Conservation (phyloP, 2,329 filamentous ascomycete species). For the Colletotrichum eremochloae region DNA sequence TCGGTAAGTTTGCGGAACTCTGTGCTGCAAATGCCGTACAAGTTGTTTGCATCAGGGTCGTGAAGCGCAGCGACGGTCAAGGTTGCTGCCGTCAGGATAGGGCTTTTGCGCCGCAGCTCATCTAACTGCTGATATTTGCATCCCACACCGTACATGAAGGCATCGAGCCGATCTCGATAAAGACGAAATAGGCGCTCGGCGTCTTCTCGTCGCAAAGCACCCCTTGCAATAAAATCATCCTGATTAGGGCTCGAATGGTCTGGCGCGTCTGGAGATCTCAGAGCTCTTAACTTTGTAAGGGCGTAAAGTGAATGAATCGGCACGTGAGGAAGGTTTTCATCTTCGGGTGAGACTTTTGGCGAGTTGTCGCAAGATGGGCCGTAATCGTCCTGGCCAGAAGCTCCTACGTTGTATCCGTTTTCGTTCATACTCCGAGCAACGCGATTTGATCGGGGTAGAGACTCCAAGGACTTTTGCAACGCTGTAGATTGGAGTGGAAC, state of each 20-base stretch:
- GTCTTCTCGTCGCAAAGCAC: constrained; percentile 59
- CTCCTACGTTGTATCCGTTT: constrained; percentile 17
- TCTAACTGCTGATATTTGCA: constrained; percentile 63
- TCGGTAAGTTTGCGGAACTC: constrained; percentile 69
- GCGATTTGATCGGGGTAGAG: constrained; percentile 13
- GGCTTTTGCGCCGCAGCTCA: constrained; percentile 66
- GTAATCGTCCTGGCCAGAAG: constrained; percentile 33
- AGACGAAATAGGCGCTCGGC: constrained; percentile 65
- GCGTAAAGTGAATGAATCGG: constrained; percentile 57
- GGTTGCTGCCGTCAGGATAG: constrained; percentile 67
- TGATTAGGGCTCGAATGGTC: constrained; percentile 29
- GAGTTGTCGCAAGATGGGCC: constrained; percentile 45
- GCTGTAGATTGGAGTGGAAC: constrained; percentile 26
- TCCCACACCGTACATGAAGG: constrained; percentile 64
- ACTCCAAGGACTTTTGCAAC: constrained; percentile 23
- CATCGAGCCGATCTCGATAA: constrained; percentile 64
- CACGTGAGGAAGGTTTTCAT: constrained; percentile 53
- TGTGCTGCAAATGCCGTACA: constrained; percentile 65
- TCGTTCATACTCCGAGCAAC: not conserved
- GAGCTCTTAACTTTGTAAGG: constrained; percentile 53
- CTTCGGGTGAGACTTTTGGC: constrained; percentile 46
- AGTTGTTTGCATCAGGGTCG: constrained; percentile 64
- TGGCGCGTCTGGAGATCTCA: constrained; percentile 50
- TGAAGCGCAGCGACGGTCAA: constrained; percentile 71
- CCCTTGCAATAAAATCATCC: constrained; percentile 54